These are phyloP conservation scores for Trifolium pratense DNA, from an alignment of 306 rosid species.

Conservation along the genomic window DNA sequence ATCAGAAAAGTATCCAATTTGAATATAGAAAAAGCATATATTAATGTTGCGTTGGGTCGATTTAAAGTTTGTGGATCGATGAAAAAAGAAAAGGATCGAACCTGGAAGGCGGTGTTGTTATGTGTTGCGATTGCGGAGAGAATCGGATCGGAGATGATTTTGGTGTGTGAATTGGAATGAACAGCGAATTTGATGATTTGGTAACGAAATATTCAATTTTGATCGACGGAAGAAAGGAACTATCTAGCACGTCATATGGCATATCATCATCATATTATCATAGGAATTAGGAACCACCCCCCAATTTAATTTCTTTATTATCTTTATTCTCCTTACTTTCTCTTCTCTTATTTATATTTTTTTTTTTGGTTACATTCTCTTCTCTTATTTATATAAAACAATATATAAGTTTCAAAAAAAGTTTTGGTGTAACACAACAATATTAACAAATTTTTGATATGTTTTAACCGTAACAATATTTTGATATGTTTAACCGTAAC, in stretches of 20 bases:
- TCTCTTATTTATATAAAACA: too few relatives aligned
- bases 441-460: too few relatives aligned
- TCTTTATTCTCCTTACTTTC: too few relatives aligned
- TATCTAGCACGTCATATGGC: background rate
- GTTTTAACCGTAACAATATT: too few relatives aligned
- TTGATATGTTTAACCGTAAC: too few relatives aligned
- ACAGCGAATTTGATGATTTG: slow-evolving; percentile 11
- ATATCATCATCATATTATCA: background rate
- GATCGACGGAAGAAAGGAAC: slow-evolving; percentile 7
- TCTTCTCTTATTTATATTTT: too few relatives aligned
- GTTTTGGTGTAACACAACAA: too few relatives aligned
- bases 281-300: background rate
- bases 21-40: background rate
- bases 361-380: too few relatives aligned
- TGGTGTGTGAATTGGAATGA: slow-evolving; percentile 28
- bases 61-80: slow-evolving; percentile 43
- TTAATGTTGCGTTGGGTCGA: slow-evolving; percentile 28
- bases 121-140: slow-evolving; percentile 3
- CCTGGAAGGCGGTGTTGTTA: slow-evolving; percentile 38
- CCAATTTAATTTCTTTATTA: background rate
- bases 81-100: slow-evolving; percentile 39
- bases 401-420: too few relatives aligned
- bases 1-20: slow-evolving; percentile 21
- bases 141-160: slow-evolving; percentile 28
- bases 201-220: slow-evolving; percentile 1